Evolutionary conservation across 108 stramenopile species (phyloP), one percentile per base, ranked within the genome.

Genomic region (Bacterosira constricta): DNA sequence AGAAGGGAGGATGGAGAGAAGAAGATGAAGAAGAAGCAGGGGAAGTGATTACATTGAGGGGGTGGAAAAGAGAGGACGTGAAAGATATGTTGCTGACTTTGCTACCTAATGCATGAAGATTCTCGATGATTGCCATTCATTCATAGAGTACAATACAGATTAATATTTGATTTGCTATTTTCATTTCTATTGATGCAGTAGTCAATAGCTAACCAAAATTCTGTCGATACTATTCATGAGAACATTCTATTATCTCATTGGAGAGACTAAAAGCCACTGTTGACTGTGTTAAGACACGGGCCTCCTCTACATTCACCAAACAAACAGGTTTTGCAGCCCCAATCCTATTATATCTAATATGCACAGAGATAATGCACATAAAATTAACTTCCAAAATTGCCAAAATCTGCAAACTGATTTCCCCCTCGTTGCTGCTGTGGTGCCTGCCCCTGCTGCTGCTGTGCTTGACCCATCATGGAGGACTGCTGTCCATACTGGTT

Each of bases 51-150:
- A 57, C 49, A 0, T 61, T 88, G 57, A 47, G 73, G 57, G 87
- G 87, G 12, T 85, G 83, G 77, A 86, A 84, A 51, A 63, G 87
- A 38, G 87, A 88, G 27, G 87, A 88, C 58, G 45, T 85, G 27
- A 83, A 82, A 37, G 87, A 88, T 42, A 88, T 88, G 87, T 46
- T 88, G 18, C 69, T 84, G 63, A 82, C 85, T 26, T 36, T 86
- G 51, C 62, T 88, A 46, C 87, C 85, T 23, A 83, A 78, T 85
- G 62, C 79, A 15, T 80, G 58, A 80, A 15, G 44, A 15, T 7
- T n/a, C n/a, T n/a, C n/a, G n/a, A n/a, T n/a, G n/a, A n/a, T n/a
- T n/a, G n/a, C n/a, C n/a, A n/a, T n/a, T n/a, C n/a, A n/a, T n/a
- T n/a, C n/a, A n/a, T n/a, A n/a, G n/a, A n/a, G n/a, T n/a, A n/a